phyloP scores from a whole-genome alignment of 2,329 filamentous ascomycete species.

The Fusarium illudens region DNA sequence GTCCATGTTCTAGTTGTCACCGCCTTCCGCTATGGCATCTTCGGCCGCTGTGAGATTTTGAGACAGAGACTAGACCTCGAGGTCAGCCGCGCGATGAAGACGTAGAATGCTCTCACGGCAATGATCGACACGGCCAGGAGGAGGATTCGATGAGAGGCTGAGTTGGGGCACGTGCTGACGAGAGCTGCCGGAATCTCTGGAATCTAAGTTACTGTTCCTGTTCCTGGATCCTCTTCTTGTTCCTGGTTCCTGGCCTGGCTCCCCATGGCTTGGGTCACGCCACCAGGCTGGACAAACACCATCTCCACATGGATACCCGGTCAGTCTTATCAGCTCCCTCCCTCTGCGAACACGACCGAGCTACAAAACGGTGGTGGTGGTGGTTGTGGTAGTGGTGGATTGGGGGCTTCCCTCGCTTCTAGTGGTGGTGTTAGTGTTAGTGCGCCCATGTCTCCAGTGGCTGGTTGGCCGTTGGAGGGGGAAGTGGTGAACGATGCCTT shows the following conservation, averaged over 20 bases:
- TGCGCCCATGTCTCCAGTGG: background rate
- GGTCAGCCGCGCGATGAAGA: background rate
- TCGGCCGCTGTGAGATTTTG: constrained; percentile 1
- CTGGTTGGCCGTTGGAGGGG: background rate
- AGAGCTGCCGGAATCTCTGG: background rate
- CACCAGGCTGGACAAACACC: constrained; percentile 23
- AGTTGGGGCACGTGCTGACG: background rate
- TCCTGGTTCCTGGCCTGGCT: constrained; percentile 34
- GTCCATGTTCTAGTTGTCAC: constrained; percentile 10
- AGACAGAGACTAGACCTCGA: constrained; percentile 10
- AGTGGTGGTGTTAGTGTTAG: constrained; percentile 6
- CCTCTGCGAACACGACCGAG: background rate
- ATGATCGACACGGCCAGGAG: background rate
- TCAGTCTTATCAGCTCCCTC: constrained; percentile 7
- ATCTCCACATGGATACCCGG: constrained; percentile 28
- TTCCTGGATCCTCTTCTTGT: constrained; percentile 27
- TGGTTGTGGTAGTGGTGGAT: background rate
- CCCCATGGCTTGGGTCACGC: constrained; percentile 17
- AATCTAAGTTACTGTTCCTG: constrained; percentile 6
- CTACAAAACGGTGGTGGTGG: background rate
- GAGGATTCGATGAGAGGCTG: background rate
- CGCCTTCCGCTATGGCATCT: constrained; percentile 5
- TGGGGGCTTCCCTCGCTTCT: background rate
- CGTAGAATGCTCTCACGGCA: background rate
- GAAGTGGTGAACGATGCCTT: too few relatives aligned